Percentiles rank a stretch among this genome's conserved stretches.
Evolutionary conservation across 208 protist genomes (phyloP).

Genomic region (Acanthamoeba divionensis): DNA sequence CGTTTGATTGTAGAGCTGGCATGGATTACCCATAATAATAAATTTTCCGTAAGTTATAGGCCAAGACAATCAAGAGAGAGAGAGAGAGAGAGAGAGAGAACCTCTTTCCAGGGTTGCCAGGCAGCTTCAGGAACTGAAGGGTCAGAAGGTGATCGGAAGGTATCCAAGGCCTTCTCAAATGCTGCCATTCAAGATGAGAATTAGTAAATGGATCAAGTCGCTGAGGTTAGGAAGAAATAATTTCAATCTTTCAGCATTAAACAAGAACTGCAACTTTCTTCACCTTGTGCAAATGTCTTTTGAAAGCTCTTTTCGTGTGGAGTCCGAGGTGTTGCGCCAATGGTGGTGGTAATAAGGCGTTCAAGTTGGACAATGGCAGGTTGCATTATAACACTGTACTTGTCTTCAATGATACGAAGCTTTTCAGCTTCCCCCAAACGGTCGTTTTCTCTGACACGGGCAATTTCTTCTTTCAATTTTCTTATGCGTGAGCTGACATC

Average conservation of each 20-base stretch:
- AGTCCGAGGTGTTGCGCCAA: neutral
- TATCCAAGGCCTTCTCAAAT: constrained; percentile 1
- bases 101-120: constrained; percentile 40
- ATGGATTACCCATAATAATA: neutral
- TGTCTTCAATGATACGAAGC: constrained; percentile 22
- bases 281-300: neutral
- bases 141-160: neutral
- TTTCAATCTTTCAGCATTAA: neutral
- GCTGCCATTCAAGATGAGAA: neutral
- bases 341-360: neutral
- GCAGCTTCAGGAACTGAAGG: neutral
- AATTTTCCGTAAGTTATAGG: neutral
- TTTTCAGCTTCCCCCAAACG: neutral
- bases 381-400: constrained; percentile 25
- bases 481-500: neutral
- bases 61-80: neutral
- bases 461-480: constrained; percentile 52
- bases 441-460: constrained; percentile 27
- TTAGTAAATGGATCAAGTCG: neutral
- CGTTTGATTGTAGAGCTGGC: constrained; percentile 28
- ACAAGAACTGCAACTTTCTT: too few relatives aligned
- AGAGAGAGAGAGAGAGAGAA: neutral
- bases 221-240: too few relatives aligned
- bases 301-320: constrained; percentile 60
- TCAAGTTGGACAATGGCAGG: constrained; percentile 2